Evolutionary conservation across 2,329 filamentous ascomycete genomes (phyloP).

Genomic region (Verticillium albo-atrum): DNA sequence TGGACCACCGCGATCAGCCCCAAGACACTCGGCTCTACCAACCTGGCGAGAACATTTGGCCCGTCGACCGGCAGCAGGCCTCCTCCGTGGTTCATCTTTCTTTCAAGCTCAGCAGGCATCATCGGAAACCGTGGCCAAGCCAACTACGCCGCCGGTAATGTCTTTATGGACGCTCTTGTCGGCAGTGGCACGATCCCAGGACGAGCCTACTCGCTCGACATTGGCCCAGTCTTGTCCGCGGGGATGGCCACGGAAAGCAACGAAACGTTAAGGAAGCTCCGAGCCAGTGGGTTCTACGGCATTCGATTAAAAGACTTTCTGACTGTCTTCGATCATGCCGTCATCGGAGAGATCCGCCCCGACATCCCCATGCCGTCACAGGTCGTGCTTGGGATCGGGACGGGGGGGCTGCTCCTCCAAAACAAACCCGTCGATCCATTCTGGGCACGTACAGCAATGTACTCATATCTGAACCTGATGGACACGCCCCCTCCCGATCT

Average conservation of each 20-base stretch:
- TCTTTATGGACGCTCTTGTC: slow-evolving; percentile 45
- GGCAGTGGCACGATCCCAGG: slow-evolving; percentile 21
- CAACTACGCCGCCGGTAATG: slow-evolving; percentile 54
- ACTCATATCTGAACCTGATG: slow-evolving; percentile 41
- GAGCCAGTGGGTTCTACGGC: slow-evolving; percentile 49
- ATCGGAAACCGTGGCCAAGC: slow-evolving; percentile 55
- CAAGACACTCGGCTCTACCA: slow-evolving; percentile 46
- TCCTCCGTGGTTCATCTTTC: slow-evolving; percentile 42
- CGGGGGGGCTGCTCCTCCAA: slow-evolving; percentile 47
- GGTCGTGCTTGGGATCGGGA: slow-evolving; percentile 48
- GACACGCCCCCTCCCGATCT: slow-evolving; percentile 34
- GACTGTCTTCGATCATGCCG: slow-evolving; percentile 40
- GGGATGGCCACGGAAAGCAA: slow-evolving; percentile 51
- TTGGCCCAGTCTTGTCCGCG: slow-evolving; percentile 47
- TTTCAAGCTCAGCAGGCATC: slow-evolving; percentile 51
- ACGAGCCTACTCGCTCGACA: slow-evolving; percentile 40
- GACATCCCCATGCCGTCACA: slow-evolving; percentile 35
- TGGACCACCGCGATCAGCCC: slow-evolving; percentile 40
- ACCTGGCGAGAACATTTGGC: slow-evolving; percentile 37
- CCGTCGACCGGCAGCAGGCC: slow-evolving; percentile 9
- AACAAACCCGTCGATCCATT: slow-evolving; percentile 49
- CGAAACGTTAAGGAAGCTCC: slow-evolving; percentile 40
- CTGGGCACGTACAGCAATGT: slow-evolving; percentile 47
- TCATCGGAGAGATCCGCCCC: slow-evolving; percentile 28
- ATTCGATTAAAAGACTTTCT: slow-evolving; percentile 46